phyloP scores from a whole-genome alignment of 176 grass and related monocot species.

The Puccinellia tenuiflora region DNA sequence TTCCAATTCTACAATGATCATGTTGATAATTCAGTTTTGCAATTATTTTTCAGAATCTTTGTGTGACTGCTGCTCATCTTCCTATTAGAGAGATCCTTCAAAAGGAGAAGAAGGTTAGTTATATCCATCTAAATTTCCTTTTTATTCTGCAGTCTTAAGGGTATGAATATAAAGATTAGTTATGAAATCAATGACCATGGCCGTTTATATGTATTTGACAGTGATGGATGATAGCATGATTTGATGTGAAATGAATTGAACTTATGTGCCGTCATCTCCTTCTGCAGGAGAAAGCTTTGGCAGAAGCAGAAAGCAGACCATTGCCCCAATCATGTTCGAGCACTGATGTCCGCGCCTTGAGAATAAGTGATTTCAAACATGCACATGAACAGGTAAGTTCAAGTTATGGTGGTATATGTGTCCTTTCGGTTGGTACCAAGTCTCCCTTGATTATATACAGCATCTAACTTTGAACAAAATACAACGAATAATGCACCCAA shows the following conservation, averaged over 20 bases:
- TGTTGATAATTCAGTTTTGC: neutral
- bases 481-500: neutral
- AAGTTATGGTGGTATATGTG: neutral
- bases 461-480: neutral
- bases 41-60: conserved; percentile 75
- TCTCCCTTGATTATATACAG: neutral
- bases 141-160: neutral
- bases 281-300: conserved; percentile 68
- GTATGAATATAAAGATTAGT: neutral
- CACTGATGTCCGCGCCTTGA: conserved; percentile 65
- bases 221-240: conserved; percentile 10
- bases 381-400: conserved; percentile 83
- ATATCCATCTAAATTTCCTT: neutral
- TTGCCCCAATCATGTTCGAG: conserved; percentile 48
- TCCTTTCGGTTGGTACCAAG: neutral
- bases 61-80: conserved; percentile 84
- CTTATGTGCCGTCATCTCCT: neutral
- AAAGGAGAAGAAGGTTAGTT: conserved; percentile 90
- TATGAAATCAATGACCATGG: neutral
- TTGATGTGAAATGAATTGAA: conserved; percentile 13
- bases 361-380: conserved; percentile 66
- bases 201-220: neutral
- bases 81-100: conserved; percentile 92
- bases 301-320: conserved; percentile 61
- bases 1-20: neutral